These are phyloP conservation scores for Punica granatum DNA, from an alignment of 345 rosid genomes.

Conservation along the genomic window DNA sequence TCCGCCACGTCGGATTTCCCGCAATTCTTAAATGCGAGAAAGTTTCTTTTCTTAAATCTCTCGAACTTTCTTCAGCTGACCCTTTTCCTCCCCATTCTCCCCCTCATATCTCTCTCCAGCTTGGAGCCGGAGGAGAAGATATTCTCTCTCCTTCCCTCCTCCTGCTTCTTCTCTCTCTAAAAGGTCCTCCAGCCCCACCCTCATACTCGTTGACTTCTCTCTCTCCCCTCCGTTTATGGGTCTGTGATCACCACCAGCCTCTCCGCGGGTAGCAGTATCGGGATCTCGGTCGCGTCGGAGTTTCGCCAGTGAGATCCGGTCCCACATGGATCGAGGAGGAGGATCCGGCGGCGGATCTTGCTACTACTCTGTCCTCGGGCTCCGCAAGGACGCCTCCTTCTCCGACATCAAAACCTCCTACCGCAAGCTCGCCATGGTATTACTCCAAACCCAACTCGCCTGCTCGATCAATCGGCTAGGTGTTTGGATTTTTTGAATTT, in stretches of 20 bases:
- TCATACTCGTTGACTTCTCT: neutral
- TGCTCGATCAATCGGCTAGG: neutral
- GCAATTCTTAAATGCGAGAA: neutral
- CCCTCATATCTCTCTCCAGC: neutral
- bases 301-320: constrained; percentile 1
- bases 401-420: constrained; percentile 77
- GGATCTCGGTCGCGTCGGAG: neutral
- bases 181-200: neutral
- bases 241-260: neutral
- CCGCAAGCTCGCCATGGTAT: constrained; percentile 86
- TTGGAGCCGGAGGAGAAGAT: constrained; percentile 2
- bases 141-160: neutral
- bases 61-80: constrained; percentile 35
- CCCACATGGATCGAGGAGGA: constrained; percentile 60
- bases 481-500: neutral
- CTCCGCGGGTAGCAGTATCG: neutral
- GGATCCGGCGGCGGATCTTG: constrained; percentile 61
- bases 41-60: constrained; percentile 12
- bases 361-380: constrained; percentile 71
- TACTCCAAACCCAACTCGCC: neutral
- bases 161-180: neutral
- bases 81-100: neutral
- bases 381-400: constrained; percentile 74
- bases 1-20: neutral
- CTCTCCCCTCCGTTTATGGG: neutral